phyloP scores from a whole-genome alignment of 345 rosid genomes.

The Salix brachista region DNA sequence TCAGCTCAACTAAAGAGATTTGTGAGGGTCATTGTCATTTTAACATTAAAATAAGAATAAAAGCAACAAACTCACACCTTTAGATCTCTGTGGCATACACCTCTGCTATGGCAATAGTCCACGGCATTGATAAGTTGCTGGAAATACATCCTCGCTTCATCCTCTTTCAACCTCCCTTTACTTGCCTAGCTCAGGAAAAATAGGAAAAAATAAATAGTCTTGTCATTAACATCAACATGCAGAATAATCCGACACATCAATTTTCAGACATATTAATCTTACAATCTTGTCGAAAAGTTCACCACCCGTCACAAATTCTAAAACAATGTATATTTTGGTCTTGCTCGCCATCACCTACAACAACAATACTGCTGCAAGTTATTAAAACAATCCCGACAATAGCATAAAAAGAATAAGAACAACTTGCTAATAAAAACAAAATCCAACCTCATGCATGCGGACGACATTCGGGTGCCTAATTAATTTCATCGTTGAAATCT shows the following conservation, averaged over 20 bases:
- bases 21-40: background rate
- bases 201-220: background rate
- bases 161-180: conserved; percentile 90
- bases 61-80: conserved; percentile 48
- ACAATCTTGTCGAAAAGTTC: conserved; percentile 99
- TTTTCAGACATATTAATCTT: conserved; percentile 22
- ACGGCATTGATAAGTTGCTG: conserved; percentile 97
- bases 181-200: conserved; percentile 53
- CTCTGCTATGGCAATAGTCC: conserved; percentile 94
- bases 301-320: conserved; percentile 94
- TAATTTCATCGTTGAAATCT: conserved; percentile 89
- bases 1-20: background rate
- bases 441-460: conserved; percentile 86
- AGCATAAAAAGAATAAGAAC: background rate
- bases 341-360: conserved; percentile 98
- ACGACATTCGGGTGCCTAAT: conserved; percentile 92
- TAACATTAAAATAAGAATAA: background rate
- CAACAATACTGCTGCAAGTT: conserved; percentile 17
- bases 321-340: conserved; percentile 82
- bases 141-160: conserved; percentile 87
- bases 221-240: background rate
- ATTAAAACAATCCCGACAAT: background rate
- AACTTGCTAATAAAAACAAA: background rate
- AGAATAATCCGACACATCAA: background rate
- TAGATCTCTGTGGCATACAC: conserved; percentile 90